A percentile compares a stretch with the other conserved stretches of the same genome.
Conservation (phyloP, 2,329 filamentous ascomycete genomes). For the Exophiala aquamarina region DNA sequence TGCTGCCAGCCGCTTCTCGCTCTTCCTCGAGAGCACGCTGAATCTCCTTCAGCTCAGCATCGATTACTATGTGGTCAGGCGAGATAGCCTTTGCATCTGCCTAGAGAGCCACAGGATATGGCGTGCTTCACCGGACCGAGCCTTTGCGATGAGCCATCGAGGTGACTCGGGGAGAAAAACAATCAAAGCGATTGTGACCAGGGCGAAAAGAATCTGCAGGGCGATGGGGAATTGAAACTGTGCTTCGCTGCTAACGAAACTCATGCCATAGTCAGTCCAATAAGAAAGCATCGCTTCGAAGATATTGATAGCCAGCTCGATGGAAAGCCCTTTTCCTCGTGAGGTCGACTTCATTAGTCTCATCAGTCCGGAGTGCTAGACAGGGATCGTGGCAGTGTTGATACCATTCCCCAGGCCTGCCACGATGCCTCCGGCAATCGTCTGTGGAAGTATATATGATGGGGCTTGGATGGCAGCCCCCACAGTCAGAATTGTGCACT, state of each 20-base stretch:
- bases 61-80: conserved; percentile 1
- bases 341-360: not conserved
- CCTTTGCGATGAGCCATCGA: conserved; percentile 61
- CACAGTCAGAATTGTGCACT: conserved; percentile 49
- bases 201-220: conserved; percentile 57
- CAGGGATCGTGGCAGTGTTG: conserved; percentile 29
- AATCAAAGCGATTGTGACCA: conserved; percentile 45
- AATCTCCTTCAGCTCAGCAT: conserved; percentile 2
- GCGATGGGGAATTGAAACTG: conserved; percentile 58
- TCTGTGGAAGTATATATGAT: not conserved
- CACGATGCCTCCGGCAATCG: not conserved
- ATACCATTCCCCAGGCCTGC: conserved; percentile 38
- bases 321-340: not conserved
- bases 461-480: not conserved
- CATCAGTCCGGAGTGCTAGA: conserved; percentile 21
- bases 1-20: conserved; percentile 34
- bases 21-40: conserved; percentile 16
- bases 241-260: conserved; percentile 48
- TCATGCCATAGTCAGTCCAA: conserved; percentile 48
- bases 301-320: not conserved
- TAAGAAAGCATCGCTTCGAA: not conserved
- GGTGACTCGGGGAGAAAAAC: conserved; percentile 37
- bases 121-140: conserved; percentile 49
- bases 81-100: conserved; percentile 39
- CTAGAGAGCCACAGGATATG: conserved; percentile 34